Evolutionary conservation across 2,329 filamentous ascomycete genomes (phyloP), one percentile per base, ranked within the genome.

Genomic region (Fusarium sacchari): DNA sequence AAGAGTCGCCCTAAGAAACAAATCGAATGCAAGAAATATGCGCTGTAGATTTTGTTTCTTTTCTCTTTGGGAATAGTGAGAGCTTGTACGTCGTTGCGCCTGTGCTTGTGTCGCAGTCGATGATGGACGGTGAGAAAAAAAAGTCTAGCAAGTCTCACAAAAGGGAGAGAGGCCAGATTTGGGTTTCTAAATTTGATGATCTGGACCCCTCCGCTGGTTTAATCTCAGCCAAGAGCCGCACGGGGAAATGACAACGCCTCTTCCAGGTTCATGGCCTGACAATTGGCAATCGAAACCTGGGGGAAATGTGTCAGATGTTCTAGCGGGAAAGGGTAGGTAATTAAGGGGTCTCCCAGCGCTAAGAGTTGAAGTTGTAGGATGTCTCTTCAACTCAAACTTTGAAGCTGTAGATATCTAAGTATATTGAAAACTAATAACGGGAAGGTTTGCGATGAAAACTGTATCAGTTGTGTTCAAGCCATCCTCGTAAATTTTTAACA

Each of bases 231-330:
- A 74, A 68, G 72, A 74, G 68, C 72, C 72, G 64, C 72, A 72
- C 55, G 67, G 71, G 26, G 67, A 30, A 59, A 56, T 60, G 53
- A 60, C 62, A 58, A 60, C 58, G 44, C 68, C 61, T 74, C 50
- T 57, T 68, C 72, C 72, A 69, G 68, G 72, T 66, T 60, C 72
- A 74, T 74, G 72, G 57, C 72, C 72, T 74, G 72, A 74, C 64
- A 70, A 72, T 72, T 72, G 50, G 49, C 64, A 74, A 72, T 74
- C 24, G 64, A 74, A 74, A 74, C 57, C 67, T 72, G 64, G 72
- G 72, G 72, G 72, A 74, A 74, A 72, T 71, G 60, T 60, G 71
- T 67, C 71, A 72, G 71, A 61, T 55, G 67, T 74, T 74, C 71
- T 74, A 73, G 71, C 59, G 71, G 71, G 62, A 68, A 37, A 67